Evolutionary conservation across 352 stramenopile genomes (phyloP), one percentile per base, ranked within the genome.

Genomic region (Globisporangium paroecandrum): DNA sequence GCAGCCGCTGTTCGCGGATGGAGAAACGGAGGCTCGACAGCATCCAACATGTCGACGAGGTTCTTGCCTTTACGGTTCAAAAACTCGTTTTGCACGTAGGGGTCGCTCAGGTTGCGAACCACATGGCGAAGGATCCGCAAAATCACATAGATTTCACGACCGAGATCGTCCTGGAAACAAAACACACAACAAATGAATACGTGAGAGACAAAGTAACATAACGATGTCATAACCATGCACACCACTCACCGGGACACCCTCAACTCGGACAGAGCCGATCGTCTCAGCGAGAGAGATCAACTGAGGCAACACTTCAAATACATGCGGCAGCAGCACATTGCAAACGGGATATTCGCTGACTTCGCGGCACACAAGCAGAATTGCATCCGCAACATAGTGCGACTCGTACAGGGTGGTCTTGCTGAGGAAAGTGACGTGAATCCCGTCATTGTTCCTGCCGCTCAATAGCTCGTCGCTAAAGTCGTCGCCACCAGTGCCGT

Each of bases 81-180:
- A 3, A 93, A 68, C n/a, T 91, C 68, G 22, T 75, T 75, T 49
- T 83, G 76, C 3, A 91, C 62, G 3, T 62, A 68, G 0, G 74
- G 58, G 13, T 93, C 83, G 36, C 69, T 81, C n/a, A 91, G 59
- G 7, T 73, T 84, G 60, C 82, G 83, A 9, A 91, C 66, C 12
- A 90, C 74, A 51, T 91, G 79, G 18, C 85, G 72, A 34, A 93
- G 59, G 43, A 91, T 76, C 5, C 85, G 82, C 34, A 90, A 69
- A 3, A 84, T 75, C 15, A 93, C 82, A 66, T 93, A 91, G 29
- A 93, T 82, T 43, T 93, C 85, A 4, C 80, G 78, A 9, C 76
- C 85, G 12, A 93, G 71, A 41, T 91, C 85, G 29, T 85, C 78
- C 84, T 93, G 27, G 43, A 36, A 22, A 60, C 20, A 64, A 15